Evolutionary conservation across 2,329 filamentous ascomycete species (phyloP).

Genomic region (Lachnellula hyalina): DNA sequence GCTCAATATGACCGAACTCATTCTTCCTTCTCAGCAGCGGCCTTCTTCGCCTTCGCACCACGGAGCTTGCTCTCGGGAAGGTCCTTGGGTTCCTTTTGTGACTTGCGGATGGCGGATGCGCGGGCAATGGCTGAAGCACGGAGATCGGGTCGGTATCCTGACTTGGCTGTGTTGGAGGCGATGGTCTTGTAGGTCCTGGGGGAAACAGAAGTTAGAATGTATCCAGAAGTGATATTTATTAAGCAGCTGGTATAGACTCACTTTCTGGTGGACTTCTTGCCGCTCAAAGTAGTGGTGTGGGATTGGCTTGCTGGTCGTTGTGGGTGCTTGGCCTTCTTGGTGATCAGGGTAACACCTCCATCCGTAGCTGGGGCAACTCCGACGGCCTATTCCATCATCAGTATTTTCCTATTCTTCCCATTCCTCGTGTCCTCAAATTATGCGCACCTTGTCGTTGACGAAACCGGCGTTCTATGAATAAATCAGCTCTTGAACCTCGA

Average conservation of each 20-base stretch:
- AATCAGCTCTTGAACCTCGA: constrained; percentile 10
- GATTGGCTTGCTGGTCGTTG: constrained; percentile 68
- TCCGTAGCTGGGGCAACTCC: constrained; percentile 71
- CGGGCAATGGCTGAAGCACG: constrained; percentile 76
- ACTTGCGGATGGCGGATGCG: constrained; percentile 75
- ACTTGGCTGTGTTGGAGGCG: constrained; percentile 76
- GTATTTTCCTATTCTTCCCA: constrained; percentile 4
- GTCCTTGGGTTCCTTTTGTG: constrained; percentile 75
- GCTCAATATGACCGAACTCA: constrained; percentile 15
- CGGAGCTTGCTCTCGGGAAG: constrained; percentile 67
- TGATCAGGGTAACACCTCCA: constrained; percentile 72
- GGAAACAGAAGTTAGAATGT: constrained; percentile 9
- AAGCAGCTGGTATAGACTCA: constrained; percentile 42
- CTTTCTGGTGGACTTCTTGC: constrained; percentile 74
- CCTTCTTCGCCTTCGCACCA: constrained; percentile 75
- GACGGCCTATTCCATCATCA: constrained; percentile 54
- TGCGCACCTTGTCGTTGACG: constrained; percentile 82
- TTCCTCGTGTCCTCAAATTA: constrained; percentile 1
- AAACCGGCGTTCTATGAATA: constrained; percentile 76
- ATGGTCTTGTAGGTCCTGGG: constrained; percentile 81
- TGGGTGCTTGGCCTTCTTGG: constrained; percentile 72
- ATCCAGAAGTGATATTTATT: background rate
- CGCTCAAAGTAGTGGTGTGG: constrained; percentile 63
- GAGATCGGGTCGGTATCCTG: constrained; percentile 78
- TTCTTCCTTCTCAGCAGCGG: constrained; percentile 46